Evolutionary conservation across 2,329 filamentous ascomycete species (phyloP), one percentile per base, ranked within the genome.

Genomic region (Sporothrix humicola): DNA sequence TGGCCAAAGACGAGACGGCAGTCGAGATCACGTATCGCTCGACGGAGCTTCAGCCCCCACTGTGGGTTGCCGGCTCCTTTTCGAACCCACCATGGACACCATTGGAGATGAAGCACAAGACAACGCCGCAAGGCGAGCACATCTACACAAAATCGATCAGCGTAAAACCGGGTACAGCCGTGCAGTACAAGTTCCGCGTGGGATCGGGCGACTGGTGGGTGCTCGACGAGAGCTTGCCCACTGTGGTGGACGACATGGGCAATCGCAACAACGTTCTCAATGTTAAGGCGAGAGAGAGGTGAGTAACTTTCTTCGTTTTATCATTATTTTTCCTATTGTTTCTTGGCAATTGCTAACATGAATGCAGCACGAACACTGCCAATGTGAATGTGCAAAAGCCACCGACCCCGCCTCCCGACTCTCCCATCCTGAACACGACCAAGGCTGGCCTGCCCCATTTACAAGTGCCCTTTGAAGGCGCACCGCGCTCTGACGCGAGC

Each of bases 181-280:
- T 93, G 76, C 89, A 92, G 78, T 95, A 94, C 85, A 94, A 93
- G 81, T 92, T 94, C 77, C 87, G 91, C 44, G 83, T 92, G 50
- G 91, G 91, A 10, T 80, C 85, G 23, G 88, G 88, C 66, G 87
- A 92, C 76, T 92, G 90, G 88, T 93, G 91, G 91, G 84, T 90
- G 31, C 81, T 93, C 63, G 88, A 94, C 77, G 89, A 93, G 73
- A 84, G 83, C 61, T 84, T 86, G 72, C 87, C 88, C 15, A 89
- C 85, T 81, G 83, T 80, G 37, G 82, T 81, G 70, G 86, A 88
- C 75, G 79, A 79, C 7, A 77, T 78, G 31, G 86, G 86, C 10
- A 87, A 87, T 73, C 78, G 81, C 73, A 88, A 88, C 79, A 87
- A 87, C 75, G 73, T 85, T 23, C 73, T 87, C 50, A 80, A 79